phyloP scores from a whole-genome alignment of 2,329 filamentous ascomycete genomes.

The Pseudogymnoascus sp. region DNA sequence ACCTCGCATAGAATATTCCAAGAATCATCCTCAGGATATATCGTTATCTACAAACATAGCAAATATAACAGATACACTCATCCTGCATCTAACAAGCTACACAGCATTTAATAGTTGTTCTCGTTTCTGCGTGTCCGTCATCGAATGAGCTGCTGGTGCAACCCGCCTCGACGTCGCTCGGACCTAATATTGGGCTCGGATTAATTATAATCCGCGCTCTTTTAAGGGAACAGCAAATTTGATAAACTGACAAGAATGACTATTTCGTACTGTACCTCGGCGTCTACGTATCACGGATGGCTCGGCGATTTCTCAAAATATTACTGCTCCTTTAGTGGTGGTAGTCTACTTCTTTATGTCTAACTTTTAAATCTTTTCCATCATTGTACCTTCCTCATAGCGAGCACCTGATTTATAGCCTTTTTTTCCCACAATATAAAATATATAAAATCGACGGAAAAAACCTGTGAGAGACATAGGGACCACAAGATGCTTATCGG shows the following conservation, averaged over 20 bases:
- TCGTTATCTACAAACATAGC: background rate
- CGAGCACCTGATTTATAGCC: background rate
- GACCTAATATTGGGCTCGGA: background rate
- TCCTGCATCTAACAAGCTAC: background rate
- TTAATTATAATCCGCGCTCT: background rate
- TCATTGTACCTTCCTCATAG: background rate
- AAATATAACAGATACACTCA: background rate
- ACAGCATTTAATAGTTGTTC: background rate
- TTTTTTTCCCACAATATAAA: background rate
- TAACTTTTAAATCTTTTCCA: background rate
- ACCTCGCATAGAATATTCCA: conserved; percentile 63
- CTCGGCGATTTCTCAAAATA: background rate
- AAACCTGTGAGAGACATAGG: background rate
- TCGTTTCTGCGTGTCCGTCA: background rate
- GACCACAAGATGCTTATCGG: background rate
- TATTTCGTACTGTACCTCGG: background rate
- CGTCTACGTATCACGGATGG: background rate
- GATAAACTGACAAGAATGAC: background rate
- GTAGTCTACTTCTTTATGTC: background rate
- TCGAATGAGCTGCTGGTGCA: background rate
- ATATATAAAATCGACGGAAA: background rate
- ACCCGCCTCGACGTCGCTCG: background rate
- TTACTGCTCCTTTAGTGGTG: background rate
- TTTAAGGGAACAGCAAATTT: background rate
- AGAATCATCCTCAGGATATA: conserved; percentile 46